Percentiles rank a stretch among this genome's conserved stretches.
phyloP scores from a whole-genome alignment of 2,329 filamentous ascomycete species.

The Penicillium sp. region DNA sequence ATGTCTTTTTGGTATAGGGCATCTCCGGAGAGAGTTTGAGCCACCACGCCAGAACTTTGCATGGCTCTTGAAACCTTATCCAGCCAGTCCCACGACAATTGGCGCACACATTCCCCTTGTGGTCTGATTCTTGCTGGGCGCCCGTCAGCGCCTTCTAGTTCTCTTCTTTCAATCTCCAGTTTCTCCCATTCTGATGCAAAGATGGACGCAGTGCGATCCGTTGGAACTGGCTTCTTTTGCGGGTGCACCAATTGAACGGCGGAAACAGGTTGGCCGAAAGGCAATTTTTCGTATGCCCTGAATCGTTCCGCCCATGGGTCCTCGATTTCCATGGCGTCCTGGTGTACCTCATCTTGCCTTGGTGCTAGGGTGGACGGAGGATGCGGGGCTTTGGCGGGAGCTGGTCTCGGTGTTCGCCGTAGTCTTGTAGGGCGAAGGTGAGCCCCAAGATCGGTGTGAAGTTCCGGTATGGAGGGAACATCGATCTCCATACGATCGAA shows the following conservation, averaged over 20 bases:
- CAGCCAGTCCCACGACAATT: conserved; percentile 40
- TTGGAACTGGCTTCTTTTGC: conserved; percentile 21
- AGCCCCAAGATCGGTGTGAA: conserved; percentile 18
- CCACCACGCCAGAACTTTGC: conserved; percentile 28
- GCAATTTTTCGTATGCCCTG: conserved; percentile 12
- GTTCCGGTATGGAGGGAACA: conserved; percentile 5
- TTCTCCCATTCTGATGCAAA: conserved; percentile 29
- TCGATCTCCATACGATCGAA: conserved; percentile 11
- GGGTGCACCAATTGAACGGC: conserved; percentile 32
- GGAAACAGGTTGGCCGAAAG: conserved; percentile 29
- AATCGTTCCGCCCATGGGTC: conserved; percentile 25
- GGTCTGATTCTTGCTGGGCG: conserved; percentile 22
- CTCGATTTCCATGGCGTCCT: conserved; percentile 9
- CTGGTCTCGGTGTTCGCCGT: neutral
- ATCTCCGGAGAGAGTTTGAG: conserved; percentile 36
- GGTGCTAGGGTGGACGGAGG: neutral
- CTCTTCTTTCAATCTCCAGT: conserved; percentile 26
- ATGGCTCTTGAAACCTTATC: conserved; percentile 32
- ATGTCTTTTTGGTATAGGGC: conserved; percentile 38
- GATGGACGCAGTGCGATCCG: conserved; percentile 30
- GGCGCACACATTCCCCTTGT: conserved; percentile 35
- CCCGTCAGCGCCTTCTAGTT: conserved; percentile 16
- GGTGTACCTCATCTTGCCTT: neutral
- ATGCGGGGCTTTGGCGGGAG: neutral
- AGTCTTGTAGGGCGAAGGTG: conserved; percentile 16